Conservation (phyloP, 1,284 basidiomycete genomes). For the Hemileccinum hortonii region DNA sequence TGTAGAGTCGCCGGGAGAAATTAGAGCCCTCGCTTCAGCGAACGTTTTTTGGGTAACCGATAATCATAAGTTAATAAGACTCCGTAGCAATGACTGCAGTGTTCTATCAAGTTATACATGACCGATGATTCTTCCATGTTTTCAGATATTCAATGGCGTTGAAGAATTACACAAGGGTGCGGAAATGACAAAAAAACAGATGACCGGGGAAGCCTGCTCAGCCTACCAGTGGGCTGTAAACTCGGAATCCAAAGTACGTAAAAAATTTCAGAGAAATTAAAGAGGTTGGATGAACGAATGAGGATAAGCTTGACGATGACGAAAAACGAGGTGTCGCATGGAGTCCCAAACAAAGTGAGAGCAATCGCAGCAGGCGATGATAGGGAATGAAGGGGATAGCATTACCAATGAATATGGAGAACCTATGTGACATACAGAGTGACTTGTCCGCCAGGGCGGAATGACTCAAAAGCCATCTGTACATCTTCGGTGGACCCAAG, state of each 20-base stretch:
- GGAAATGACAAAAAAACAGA: constrained; percentile 14
- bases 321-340: constrained; percentile 6
- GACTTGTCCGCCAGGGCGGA: constrained; percentile 70
- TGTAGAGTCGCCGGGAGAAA: constrained; percentile 39
- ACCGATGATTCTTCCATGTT: constrained; percentile 37
- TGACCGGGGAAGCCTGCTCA: constrained; percentile 1
- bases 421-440: constrained; percentile 68
- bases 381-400: constrained; percentile 1
- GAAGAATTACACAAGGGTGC: constrained; percentile 18
- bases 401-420: constrained; percentile 6
- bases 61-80: constrained; percentile 30
- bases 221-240: background rate
- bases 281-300: constrained; percentile 22
- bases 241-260: constrained; percentile 12
- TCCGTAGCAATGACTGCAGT: constrained; percentile 37
- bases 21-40: too few relatives aligned
- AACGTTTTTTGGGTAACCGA: constrained; percentile 10
- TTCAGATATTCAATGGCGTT: constrained; percentile 27
- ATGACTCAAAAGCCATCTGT: constrained; percentile 84
- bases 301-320: constrained; percentile 15
- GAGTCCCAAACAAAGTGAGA: constrained; percentile 13
- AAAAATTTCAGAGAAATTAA: constrained; percentile 15
- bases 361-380: constrained; percentile 19
- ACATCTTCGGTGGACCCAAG: constrained; percentile 87
- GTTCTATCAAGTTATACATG: constrained; percentile 39